These are phyloP conservation scores for Hygrophorus russula DNA, from an alignment of 768 basidiomycete genomes.

Conservation along the genomic window DNA sequence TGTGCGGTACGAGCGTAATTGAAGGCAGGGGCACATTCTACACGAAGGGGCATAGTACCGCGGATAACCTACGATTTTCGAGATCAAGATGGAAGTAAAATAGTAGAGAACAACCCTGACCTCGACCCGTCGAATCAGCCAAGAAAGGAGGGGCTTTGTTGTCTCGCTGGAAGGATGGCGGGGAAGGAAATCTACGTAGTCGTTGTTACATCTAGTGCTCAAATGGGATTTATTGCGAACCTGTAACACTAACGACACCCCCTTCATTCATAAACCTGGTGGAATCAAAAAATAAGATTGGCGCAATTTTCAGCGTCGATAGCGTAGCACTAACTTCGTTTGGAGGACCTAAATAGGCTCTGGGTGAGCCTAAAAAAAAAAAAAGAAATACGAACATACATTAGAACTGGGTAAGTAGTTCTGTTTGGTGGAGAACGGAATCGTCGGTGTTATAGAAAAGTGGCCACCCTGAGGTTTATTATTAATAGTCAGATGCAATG, in stretches of 20 bases:
- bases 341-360: slow-evolving; percentile 50
- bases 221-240: slow-evolving; percentile 18
- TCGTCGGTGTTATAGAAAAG: slow-evolving; percentile 74
- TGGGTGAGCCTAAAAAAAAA: not conserved
- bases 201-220: not conserved
- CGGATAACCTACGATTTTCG: slow-evolving; percentile 51
- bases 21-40: slow-evolving; percentile 95
- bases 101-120: slow-evolving; percentile 15
- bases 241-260: slow-evolving; percentile 81
- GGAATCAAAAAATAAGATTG: not conserved
- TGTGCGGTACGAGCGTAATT: slow-evolving; percentile 81
- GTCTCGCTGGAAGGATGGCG: slow-evolving; percentile 34
- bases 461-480: slow-evolving; percentile 58
- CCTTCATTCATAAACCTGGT: slow-evolving; percentile 62
- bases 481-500: not conserved
- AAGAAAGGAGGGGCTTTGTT: slow-evolving; percentile 61
- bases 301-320: not conserved
- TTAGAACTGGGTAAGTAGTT: slow-evolving; percentile 78
- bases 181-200: slow-evolving; percentile 60
- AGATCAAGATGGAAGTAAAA: slow-evolving; percentile 1
- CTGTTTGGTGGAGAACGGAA: slow-evolving; percentile 65
- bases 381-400: slow-evolving; percentile 23
- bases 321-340: slow-evolving; percentile 45
- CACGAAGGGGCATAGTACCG: slow-evolving; percentile 63
- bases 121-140: slow-evolving; percentile 80